phyloP scores from a whole-genome alignment of 495 filamentous ascomycete species.

The Rostrohypoxylon terebratum region DNA sequence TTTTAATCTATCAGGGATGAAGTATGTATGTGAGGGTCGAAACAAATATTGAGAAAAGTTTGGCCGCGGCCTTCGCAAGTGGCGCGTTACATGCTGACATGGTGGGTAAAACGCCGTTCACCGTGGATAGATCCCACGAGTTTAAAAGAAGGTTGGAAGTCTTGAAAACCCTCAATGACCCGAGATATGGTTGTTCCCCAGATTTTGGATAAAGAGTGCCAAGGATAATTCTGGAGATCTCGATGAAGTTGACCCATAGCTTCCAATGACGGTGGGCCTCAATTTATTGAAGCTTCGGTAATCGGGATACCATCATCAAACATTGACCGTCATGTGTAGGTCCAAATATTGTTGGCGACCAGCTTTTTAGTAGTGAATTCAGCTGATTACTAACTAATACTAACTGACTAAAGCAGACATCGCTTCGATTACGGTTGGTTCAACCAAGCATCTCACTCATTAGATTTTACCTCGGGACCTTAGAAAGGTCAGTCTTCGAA shows the following conservation, averaged over 20 bases:
- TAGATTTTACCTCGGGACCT: background rate
- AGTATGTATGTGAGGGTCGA: constrained; percentile 1
- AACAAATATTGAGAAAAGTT: background rate
- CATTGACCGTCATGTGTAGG: background rate
- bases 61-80: too few relatives aligned
- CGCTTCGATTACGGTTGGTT: background rate
- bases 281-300: background rate
- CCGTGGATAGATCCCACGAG: background rate
- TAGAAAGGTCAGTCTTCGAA: background rate
- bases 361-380: background rate
- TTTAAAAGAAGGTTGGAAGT: background rate
- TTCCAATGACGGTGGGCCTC: background rate
- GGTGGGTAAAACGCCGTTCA: background rate
- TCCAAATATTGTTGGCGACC: background rate
- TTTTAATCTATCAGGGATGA: background rate
- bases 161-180: background rate
- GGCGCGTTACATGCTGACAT: too few relatives aligned
- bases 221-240: background rate
- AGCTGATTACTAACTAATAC: background rate
- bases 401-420: background rate
- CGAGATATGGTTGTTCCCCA: background rate
- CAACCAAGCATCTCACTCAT: background rate
- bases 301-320: background rate
- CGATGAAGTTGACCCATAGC: background rate
- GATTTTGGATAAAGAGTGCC: background rate